These are phyloP conservation scores for Poa annua DNA, from an alignment of 176 grass and related monocot species.

Conservation along the genomic window DNA sequence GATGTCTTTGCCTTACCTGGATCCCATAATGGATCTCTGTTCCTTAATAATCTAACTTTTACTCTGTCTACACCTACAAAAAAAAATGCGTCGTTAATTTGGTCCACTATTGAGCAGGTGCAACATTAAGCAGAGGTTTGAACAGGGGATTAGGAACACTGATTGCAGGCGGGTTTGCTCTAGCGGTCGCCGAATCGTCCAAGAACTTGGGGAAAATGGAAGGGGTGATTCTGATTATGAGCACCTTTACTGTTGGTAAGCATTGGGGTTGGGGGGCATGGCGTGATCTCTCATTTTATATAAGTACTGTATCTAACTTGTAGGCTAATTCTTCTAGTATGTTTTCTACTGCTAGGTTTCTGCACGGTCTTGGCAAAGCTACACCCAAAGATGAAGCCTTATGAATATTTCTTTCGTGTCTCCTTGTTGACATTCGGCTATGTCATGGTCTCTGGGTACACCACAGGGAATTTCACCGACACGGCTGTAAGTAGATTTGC, in stretches of 20 bases:
- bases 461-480: conserved; percentile 60
- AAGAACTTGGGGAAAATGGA: conserved; percentile 57
- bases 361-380: conserved; percentile 68
- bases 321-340: neutral
- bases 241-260: conserved; percentile 74
- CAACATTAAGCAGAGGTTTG: conserved; percentile 87
- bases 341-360: conserved; percentile 58
- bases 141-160: conserved; percentile 85
- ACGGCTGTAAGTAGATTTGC: conserved; percentile 78
- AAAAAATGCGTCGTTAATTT: conserved; percentile 16
- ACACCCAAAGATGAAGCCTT: conserved; percentile 76
- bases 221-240: conserved; percentile 70
- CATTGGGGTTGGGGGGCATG: neutral
- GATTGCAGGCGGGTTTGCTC: conserved; percentile 79
- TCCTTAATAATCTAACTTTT: neutral
- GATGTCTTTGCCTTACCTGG: neutral
- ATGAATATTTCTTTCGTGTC: conserved; percentile 87
- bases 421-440: conserved; percentile 93
- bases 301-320: conserved; percentile 30
- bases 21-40: neutral
- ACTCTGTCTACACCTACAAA: neutral
- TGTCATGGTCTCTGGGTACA: conserved; percentile 84
- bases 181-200: conserved; percentile 65
- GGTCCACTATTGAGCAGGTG: conserved; percentile 57
- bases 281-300: neutral